These are phyloP conservation scores for Nyctanthes arbortristis DNA, from an alignment of 257 asterid genomes.

Conservation along the genomic window DNA sequence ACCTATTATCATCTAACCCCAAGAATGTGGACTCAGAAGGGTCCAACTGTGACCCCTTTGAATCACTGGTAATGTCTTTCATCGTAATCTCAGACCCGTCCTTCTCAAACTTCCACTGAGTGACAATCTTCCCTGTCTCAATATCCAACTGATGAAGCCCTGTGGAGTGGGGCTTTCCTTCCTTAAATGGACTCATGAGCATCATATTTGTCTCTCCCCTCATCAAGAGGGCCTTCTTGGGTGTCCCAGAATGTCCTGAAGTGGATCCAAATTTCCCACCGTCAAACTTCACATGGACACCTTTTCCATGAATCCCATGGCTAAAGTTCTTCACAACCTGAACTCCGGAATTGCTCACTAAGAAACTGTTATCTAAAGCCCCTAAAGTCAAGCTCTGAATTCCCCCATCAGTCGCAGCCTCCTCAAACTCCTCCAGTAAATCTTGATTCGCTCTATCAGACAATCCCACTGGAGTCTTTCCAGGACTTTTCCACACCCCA, in stretches of 20 bases:
- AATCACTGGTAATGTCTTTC: conserved; percentile 83
- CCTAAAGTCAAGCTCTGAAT: conserved; percentile 96
- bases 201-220: conserved; percentile 97
- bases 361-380: conserved; percentile 91
- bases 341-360: conserved; percentile 88
- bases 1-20: conserved; percentile 81
- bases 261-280: conserved; percentile 48
- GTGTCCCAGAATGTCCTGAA: conserved; percentile 48
- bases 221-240: conserved; percentile 86
- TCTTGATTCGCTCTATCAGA: conserved; percentile 65
- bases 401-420: conserved; percentile 78
- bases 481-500: conserved; percentile 73
- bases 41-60: conserved; percentile 95
- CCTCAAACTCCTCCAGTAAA: conserved; percentile 90
- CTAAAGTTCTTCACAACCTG: conserved; percentile 97
- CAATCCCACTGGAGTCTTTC: conserved; percentile 40
- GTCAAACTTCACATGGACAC: conserved; percentile 78
- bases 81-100: conserved; percentile 84
- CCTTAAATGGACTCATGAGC: conserved; percentile 88
- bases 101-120: conserved; percentile 93
- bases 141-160: conserved; percentile 95
- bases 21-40: conserved; percentile 95
- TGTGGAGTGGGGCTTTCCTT: conserved; percentile 63
- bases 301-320: conserved; percentile 98
- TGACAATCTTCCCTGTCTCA: conserved; percentile 92